These are phyloP conservation scores for Pleurotus tuoliensis DNA, from an alignment of 768 basidiomycete species.

Conservation along the genomic window DNA sequence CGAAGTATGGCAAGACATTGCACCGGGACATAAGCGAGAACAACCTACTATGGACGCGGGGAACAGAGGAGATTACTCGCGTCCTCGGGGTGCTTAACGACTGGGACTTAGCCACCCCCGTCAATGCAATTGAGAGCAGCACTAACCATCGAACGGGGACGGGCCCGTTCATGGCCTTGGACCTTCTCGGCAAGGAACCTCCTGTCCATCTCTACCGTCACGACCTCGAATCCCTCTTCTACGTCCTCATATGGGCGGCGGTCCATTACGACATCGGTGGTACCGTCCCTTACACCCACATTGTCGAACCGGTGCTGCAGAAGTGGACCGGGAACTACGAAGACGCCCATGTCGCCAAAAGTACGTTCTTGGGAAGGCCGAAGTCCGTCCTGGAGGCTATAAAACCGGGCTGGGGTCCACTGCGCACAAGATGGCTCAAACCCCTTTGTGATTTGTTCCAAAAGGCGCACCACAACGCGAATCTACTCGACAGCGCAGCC, in stretches of 20 bases:
- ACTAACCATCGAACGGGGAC: slow-evolving; percentile 20
- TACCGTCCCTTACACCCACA: background rate
- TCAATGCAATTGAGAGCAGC: slow-evolving; percentile 5
- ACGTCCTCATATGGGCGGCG: slow-evolving; percentile 20
- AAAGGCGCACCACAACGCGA: no score
- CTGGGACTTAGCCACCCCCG: slow-evolving; percentile 19
- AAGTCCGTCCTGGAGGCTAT: no score
- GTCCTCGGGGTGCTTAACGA: slow-evolving; percentile 23
- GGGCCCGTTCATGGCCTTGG: slow-evolving; percentile 24
- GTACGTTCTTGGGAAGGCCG: no score
- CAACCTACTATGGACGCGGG: slow-evolving; percentile 25
- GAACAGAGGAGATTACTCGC: no score
- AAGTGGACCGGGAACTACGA: no score
- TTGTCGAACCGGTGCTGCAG: no score
- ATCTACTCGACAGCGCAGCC: no score
- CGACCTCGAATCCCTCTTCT: slow-evolving; percentile 23
- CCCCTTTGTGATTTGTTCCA: no score
- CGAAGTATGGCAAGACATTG: slow-evolving; percentile 16
- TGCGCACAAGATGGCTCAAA: no score
- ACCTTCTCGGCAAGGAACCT: slow-evolving; percentile 14
- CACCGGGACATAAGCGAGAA: slow-evolving; percentile 28
- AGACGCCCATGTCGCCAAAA: no score
- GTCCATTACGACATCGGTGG: slow-evolving; percentile 15
- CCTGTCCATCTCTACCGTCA: slow-evolving; percentile 21
- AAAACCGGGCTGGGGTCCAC: no score